Evolutionary conservation across 1,284 basidiomycete species (phyloP), one percentile per base, ranked within the genome.

Genomic region (Caloboletus firmus): DNA sequence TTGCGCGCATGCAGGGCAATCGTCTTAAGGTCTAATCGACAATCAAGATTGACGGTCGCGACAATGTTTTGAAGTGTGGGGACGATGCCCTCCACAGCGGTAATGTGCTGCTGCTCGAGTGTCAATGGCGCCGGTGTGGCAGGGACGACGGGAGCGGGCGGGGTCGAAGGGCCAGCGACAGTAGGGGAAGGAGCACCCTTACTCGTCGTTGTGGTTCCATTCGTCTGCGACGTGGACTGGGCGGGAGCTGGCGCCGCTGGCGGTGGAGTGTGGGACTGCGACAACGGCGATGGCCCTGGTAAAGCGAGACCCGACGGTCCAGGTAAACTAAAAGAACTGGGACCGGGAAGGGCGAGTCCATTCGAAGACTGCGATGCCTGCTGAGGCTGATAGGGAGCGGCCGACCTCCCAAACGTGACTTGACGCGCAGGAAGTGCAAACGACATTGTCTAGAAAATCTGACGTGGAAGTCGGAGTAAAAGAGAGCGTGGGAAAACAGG

Each of bases 51-150:
- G 74, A 99, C 97, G 15, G 97, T 99, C 11, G 97, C 96, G 63
- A 99, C 96, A 61, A 99, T 99, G 76, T 99, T 99, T 81, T 96
- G 94, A 51, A 97, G 81, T 6, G 93, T 96, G 34, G 94, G 94
- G 5, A 96, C 94, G 63, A 96, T 93, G 52, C 94, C 94, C 72
- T 95, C 91, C 26, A 96, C 94, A 45, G 92, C 92, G 22, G 93
- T 95, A 63, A 95, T 95, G 70, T 95, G 89, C 64, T 92, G 89
- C 61, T 92, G 90, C 71, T 92, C 90, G 58, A 91, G 85, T 4
- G 90, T 90, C 60, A 91, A 77, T 13, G 89, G 85, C 2, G 62
- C 81, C 15, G 89, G 85, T 0, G 87, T 87, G 0, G 87, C 72
- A 5, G 80, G 82, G 63, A 69, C 74, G 32, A 76, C 72, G 1